These are phyloP conservation scores for Pyrenula massariospora DNA, from an alignment of 495 filamentous ascomycete species.

Conservation along the genomic window DNA sequence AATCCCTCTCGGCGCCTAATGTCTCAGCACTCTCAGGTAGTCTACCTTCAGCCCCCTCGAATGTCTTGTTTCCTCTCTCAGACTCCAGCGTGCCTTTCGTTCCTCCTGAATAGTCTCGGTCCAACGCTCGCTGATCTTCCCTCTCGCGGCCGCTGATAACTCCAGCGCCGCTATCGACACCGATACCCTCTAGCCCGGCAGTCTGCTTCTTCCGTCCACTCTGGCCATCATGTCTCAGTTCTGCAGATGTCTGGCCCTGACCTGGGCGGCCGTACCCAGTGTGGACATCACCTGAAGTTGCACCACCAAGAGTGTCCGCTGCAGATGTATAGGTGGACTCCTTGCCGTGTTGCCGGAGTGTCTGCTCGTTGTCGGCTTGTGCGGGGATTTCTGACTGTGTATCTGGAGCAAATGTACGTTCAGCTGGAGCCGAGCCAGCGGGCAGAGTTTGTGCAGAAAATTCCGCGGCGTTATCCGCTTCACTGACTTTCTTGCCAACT, in stretches of 20 bases:
- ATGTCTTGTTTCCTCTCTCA: neutral
- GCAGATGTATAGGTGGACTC: constrained; percentile 33
- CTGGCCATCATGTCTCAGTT: constrained; percentile 43
- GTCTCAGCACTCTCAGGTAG: neutral
- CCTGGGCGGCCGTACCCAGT: constrained; percentile 47
- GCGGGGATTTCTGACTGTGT: constrained; percentile 27
- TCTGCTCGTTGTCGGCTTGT: constrained; percentile 32
- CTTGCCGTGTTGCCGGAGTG: constrained; percentile 27
- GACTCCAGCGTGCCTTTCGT: neutral
- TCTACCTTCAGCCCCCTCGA: neutral
- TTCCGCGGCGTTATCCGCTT: constrained; percentile 47
- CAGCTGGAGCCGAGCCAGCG: constrained; percentile 48
- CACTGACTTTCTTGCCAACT: constrained; percentile 45
- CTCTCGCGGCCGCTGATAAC: neutral
- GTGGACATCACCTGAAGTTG: constrained; percentile 53
- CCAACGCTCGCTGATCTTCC: neutral
- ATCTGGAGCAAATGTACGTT: constrained; percentile 49
- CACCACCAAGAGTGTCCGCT: constrained; percentile 44
- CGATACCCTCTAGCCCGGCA: constrained; percentile 42
- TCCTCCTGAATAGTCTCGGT: neutral
- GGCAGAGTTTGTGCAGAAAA: constrained; percentile 50
- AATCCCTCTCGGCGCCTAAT: neutral
- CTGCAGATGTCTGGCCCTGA: constrained; percentile 45
- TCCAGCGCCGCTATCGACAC: constrained; percentile 6
- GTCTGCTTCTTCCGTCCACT: constrained; percentile 39